Percentiles rank a stretch among this genome's conserved stretches.
These are phyloP conservation scores for Nemania abortiva DNA, from an alignment of 2,329 filamentous ascomycete genomes.

Conservation along the genomic window DNA sequence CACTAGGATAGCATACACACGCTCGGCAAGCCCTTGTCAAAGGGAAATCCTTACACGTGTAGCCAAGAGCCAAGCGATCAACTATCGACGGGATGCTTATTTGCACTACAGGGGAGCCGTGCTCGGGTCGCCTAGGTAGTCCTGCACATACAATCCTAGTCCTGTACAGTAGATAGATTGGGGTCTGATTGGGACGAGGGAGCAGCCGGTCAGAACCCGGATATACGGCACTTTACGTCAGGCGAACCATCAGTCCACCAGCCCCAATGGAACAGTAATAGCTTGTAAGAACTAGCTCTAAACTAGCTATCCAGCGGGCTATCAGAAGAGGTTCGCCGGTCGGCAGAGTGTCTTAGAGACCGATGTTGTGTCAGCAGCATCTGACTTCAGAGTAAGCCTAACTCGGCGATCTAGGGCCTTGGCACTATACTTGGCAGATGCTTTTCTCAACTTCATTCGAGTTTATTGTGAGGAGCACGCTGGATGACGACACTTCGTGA, in stretches of 20 bases:
- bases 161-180: not conserved
- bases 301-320: not conserved
- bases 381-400: slow-evolving; percentile 6
- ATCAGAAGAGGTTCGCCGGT: slow-evolving; percentile 8
- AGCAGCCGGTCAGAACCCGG: not conserved
- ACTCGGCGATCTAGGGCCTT: slow-evolving; percentile 2
- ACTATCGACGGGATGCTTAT: not conserved
- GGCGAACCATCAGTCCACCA: not conserved
- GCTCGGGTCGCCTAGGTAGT: not conserved
- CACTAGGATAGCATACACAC: not conserved
- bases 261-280: slow-evolving; percentile 15
- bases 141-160: not conserved
- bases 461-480: not conserved
- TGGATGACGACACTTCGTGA: not conserved
- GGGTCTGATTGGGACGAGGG: not conserved
- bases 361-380: slow-evolving; percentile 32
- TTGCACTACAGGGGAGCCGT: not conserved
- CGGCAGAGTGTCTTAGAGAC: slow-evolving; percentile 6
- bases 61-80: not conserved
- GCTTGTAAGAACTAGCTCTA: not conserved
- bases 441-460: slow-evolving; percentile 15
- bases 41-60: not conserved
- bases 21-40: not conserved
- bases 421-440: not conserved
- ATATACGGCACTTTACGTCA: slow-evolving; percentile 5